Conservation (phyloP, 1,284 basidiomycete genomes). For the Puccinia polysora region DNA sequence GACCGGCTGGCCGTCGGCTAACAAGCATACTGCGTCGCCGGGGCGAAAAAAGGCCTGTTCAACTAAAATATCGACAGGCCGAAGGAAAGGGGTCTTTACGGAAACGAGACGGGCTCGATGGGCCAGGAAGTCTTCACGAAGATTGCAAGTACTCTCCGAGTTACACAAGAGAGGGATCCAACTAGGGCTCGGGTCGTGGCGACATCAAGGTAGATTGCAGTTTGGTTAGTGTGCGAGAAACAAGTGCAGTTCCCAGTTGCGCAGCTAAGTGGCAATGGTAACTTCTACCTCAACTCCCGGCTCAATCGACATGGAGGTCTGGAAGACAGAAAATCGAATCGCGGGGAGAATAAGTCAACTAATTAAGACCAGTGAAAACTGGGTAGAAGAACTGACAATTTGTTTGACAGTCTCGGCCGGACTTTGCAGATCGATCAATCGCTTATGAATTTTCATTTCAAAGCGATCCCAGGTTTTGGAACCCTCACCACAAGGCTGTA, state of each 20-base stretch:
- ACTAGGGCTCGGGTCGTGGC: too few species aligned
- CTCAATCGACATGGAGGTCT: slow-evolving; percentile 48
- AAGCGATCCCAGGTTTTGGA: slow-evolving; percentile 99
- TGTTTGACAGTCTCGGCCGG: slow-evolving; percentile 99
- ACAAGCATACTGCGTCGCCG: too few species aligned
- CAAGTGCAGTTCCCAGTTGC: background rate
- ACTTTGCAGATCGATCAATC: slow-evolving; percentile 97
- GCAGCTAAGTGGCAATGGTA: slow-evolving; percentile 45
- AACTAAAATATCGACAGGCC: too few species aligned
- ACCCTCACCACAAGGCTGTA: slow-evolving; percentile 97
- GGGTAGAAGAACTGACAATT: slow-evolving; percentile 65
- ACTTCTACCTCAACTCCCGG: slow-evolving; percentile 47
- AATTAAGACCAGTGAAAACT: background rate
- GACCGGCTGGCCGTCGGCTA: too few species aligned
- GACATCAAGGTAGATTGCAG: too few species aligned
- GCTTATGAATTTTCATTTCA: slow-evolving; percentile 99
- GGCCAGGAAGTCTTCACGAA: too few species aligned
- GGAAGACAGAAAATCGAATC: background rate
- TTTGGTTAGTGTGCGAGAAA: background rate
- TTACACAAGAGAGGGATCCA: too few species aligned
- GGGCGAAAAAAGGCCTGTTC: too few species aligned
- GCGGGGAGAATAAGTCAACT: background rate
- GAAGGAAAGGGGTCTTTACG: too few species aligned
- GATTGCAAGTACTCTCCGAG: too few species aligned
- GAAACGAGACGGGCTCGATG: too few species aligned